Percentiles rank a stretch among this genome's conserved stretches.
Evolutionary conservation across 257 asterid species (phyloP).

Genomic region (Lavandula angustifolia): DNA sequence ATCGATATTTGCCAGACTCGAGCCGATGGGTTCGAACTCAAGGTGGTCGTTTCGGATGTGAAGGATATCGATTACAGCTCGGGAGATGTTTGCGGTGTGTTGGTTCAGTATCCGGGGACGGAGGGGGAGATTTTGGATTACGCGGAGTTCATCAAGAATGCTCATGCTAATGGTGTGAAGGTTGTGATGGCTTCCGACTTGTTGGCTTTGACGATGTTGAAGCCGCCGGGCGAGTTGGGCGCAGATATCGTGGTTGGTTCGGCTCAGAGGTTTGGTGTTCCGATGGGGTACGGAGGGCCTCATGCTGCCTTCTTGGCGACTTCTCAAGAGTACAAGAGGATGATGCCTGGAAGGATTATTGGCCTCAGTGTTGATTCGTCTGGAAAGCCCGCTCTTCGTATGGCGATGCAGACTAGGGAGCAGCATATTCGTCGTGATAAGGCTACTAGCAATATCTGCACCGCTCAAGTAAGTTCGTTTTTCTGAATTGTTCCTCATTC

Average conservation of each 20-base stretch:
- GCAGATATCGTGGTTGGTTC: constrained; percentile 97
- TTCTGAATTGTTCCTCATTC: background rate
- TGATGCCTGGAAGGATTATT: constrained; percentile 99
- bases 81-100: constrained; percentile 93
- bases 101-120: constrained; percentile 97
- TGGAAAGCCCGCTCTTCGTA: constrained; percentile 92
- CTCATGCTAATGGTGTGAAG: constrained; percentile 90
- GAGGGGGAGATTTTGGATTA: constrained; percentile 93
- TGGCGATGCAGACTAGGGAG: constrained; percentile 99
- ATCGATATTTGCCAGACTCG: constrained; percentile 85
- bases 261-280: constrained; percentile 99
- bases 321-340: constrained; percentile 96
- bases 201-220: constrained; percentile 85
- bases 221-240: constrained; percentile 94
- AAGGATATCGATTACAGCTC: constrained; percentile 72
- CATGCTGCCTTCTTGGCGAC: constrained; percentile 99
- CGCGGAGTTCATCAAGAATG: constrained; percentile 81
- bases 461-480: constrained; percentile 73
- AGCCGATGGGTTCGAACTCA: constrained; percentile 84
- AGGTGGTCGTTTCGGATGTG: constrained; percentile 69
- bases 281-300: constrained; percentile 99
- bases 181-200: constrained; percentile 97
- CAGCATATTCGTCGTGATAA: constrained; percentile 98
- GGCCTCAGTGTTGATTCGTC: constrained; percentile 93
- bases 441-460: constrained; percentile 99